Evolutionary conservation across 2,329 filamentous ascomycete genomes (phyloP).

Genomic region (Elsinoe australis): DNA sequence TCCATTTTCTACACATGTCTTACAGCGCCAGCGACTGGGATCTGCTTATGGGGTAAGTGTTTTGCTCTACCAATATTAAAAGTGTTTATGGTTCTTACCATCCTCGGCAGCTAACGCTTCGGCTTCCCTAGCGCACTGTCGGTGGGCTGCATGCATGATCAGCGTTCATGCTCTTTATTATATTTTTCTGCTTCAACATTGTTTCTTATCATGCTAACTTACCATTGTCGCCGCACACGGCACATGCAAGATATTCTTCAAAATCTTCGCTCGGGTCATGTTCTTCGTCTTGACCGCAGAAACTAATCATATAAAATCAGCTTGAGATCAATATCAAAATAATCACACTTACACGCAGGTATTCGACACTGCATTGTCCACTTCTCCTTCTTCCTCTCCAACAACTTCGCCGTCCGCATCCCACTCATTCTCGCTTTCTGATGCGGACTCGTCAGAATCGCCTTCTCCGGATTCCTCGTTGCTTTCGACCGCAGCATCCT

Average conservation of each 20-base stretch:
- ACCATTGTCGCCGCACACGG: conserved; percentile 75
- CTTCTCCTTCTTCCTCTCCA: conserved; percentile 49
- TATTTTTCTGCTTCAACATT: too few relatives aligned
- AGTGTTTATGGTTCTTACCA: conserved; percentile 44
- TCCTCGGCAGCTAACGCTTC: conserved; percentile 54
- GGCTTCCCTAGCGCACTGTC: conserved; percentile 74
- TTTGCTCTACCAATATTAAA: background rate
- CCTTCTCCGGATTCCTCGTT: conserved; percentile 13
- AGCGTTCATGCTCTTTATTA: conserved; percentile 32
- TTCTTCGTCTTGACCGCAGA: conserved; percentile 76
- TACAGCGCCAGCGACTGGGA: conserved; percentile 55
- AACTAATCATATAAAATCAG: too few relatives aligned
- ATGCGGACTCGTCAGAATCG: conserved; percentile 25
- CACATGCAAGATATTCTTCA: conserved; percentile 69
- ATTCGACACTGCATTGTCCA: conserved; percentile 45
- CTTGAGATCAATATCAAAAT: too few relatives aligned
- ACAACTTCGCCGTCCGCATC: conserved; percentile 47
- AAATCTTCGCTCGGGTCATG: conserved; percentile 74
- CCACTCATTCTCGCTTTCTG: conserved; percentile 44
- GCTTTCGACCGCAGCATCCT: conserved; percentile 34
- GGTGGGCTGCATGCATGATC: conserved; percentile 63
- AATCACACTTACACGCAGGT: conserved; percentile 63
- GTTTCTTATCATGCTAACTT: conserved; percentile 36
- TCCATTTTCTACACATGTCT: conserved; percentile 47
- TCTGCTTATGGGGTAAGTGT: conserved; percentile 36